Conservation (phyloP, 1,284 basidiomycete genomes). For the Peniophora sp. region DNA sequence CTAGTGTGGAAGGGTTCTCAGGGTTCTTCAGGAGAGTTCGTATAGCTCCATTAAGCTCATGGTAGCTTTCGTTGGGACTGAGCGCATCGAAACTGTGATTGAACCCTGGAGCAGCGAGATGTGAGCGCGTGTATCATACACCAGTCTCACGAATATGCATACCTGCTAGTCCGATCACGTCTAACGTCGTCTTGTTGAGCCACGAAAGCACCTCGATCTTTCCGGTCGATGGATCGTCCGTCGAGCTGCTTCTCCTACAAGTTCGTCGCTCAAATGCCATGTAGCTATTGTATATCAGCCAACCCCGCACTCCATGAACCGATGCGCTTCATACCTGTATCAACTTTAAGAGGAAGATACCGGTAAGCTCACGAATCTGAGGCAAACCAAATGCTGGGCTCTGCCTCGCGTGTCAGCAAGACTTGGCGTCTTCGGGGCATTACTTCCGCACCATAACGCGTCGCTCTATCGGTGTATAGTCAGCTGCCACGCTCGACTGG, state of each 20-base stretch:
- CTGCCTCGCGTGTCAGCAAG: slow-evolving; percentile 6
- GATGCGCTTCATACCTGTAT: slow-evolving; percentile 14
- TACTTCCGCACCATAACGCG: slow-evolving; percentile 22
- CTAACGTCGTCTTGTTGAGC: not conserved
- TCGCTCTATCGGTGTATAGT: slow-evolving; percentile 13
- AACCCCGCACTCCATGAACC: not conserved
- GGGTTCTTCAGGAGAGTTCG: not conserved
- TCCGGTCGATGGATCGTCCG: slow-evolving; percentile 2
- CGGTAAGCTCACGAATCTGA: slow-evolving; percentile 24
- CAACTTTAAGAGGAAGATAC: slow-evolving; percentile 25
- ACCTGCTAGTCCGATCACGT: not conserved
- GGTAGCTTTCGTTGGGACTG: no score
- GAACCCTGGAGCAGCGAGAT: not conserved
- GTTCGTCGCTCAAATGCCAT: slow-evolving; percentile 14
- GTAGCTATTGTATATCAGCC: slow-evolving; percentile 13
- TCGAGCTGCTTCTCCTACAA: not conserved
- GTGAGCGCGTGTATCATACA: not conserved
- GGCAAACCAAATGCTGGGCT: slow-evolving; percentile 27
- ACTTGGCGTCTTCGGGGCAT: not conserved
- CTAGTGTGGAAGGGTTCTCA: not conserved
- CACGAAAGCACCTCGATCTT: not conserved
- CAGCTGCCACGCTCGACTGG: not conserved
- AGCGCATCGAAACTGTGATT: not conserved
- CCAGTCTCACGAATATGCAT: not conserved
- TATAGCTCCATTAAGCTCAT: not conserved